These are phyloP conservation scores for Posidonia australis DNA, from an alignment of 106 monocot genomes.

Conservation along the genomic window DNA sequence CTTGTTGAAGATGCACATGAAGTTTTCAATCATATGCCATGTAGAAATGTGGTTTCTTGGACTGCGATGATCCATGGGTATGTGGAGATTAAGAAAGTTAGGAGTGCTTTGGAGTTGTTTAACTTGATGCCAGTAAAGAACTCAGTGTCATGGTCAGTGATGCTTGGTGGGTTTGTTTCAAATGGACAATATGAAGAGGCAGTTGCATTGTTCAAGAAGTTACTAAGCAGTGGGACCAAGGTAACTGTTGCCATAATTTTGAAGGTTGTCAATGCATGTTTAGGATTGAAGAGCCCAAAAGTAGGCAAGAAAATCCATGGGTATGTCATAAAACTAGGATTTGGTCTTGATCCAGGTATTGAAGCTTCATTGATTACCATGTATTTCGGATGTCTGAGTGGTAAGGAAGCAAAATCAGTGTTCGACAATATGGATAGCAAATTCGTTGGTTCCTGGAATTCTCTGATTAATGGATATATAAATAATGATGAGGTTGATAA, in stretches of 20 bases:
- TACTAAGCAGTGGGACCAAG: slow-evolving; percentile 23
- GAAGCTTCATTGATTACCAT: slow-evolving; percentile 35
- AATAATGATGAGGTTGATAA: slow-evolving; percentile 27
- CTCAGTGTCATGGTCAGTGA: slow-evolving; percentile 47
- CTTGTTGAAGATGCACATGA: slow-evolving; percentile 22
- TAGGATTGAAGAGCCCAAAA: slow-evolving; percentile 12
- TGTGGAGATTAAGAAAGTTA: slow-evolving; percentile 19
- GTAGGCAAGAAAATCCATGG: slow-evolving; percentile 43
- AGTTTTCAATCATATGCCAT: slow-evolving; percentile 27
- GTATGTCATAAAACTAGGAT: slow-evolving; percentile 37
- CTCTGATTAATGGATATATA: slow-evolving; percentile 35
- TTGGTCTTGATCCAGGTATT: slow-evolving; percentile 23
- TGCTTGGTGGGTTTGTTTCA: slow-evolving; percentile 43
- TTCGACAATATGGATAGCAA: slow-evolving; percentile 33
- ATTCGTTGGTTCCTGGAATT: slow-evolving; percentile 42
- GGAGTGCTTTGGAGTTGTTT: slow-evolving; percentile 2
- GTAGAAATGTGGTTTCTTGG: slow-evolving; percentile 2
- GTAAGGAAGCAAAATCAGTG: slow-evolving; percentile 26
- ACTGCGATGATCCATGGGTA: neutral
- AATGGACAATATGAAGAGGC: slow-evolving; percentile 32
- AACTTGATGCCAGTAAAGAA: slow-evolving; percentile 27
- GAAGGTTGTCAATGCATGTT: slow-evolving; percentile 31
- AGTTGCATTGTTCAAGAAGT: slow-evolving; percentile 25
- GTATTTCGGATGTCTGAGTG: slow-evolving; percentile 32
- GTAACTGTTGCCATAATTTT: slow-evolving; percentile 13